phyloP scores from a whole-genome alignment of 768 basidiomycete species.

The Auricularia sp. region DNA sequence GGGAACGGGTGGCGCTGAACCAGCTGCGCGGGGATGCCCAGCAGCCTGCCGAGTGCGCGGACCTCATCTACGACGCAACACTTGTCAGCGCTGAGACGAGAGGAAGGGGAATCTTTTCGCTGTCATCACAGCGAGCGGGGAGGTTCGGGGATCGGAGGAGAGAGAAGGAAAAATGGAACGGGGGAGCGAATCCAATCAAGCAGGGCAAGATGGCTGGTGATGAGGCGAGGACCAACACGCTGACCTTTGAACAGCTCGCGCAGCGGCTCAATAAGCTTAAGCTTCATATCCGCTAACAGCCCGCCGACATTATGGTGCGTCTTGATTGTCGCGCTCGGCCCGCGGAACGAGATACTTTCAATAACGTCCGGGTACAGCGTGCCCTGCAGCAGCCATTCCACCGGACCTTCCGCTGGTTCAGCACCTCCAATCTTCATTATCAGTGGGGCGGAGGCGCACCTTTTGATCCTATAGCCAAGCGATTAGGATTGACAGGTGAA shows the following conservation, averaged over 20 bases:
- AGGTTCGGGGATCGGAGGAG: too few species aligned
- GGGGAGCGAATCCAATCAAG: too few species aligned
- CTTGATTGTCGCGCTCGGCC: constrained; percentile 97
- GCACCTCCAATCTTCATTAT: too few species aligned
- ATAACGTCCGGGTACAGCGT: constrained; percentile 99
- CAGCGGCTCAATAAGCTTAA: constrained; percentile 96
- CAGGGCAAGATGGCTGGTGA: background rate
- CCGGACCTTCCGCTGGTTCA: constrained; percentile 55
- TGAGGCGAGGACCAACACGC: constrained; percentile 12
- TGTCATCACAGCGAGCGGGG: too few species aligned
- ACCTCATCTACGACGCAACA: constrained; percentile 67
- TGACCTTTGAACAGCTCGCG: constrained; percentile 96
- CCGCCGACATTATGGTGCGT: constrained; percentile 99
- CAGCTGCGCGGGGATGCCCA: constrained; percentile 84
- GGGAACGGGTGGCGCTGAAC: constrained; percentile 98
- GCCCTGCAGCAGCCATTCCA: constrained; percentile 96
- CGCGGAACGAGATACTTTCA: constrained; percentile 98
- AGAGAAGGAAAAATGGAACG: too few species aligned
- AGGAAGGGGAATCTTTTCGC: too few species aligned
- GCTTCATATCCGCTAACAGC: constrained; percentile 91
- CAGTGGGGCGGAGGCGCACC: too few species aligned
- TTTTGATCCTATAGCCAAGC: too few species aligned
- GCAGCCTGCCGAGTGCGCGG: constrained; percentile 79
- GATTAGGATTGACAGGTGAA: background rate
- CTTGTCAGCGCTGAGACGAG: background rate